Evolutionary conservation across 2,329 filamentous ascomycete genomes (phyloP).

Genomic region (Cladosporium cucumerinum): DNA sequence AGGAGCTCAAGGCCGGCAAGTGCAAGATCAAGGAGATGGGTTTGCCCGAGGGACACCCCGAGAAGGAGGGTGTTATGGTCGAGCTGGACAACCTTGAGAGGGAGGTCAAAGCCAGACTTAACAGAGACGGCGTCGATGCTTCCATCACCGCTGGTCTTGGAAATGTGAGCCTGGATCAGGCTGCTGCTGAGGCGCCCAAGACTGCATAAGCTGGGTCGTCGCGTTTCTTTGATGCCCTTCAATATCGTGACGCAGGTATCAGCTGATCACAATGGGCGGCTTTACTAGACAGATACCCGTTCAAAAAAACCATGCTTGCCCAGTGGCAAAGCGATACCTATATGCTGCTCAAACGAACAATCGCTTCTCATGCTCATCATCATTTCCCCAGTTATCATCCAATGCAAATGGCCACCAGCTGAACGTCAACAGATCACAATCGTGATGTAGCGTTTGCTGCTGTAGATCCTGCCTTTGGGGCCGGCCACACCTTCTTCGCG

Average conservation of each 20-base stretch:
- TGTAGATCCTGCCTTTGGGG: not conserved
- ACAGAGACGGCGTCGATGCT: slow-evolving; percentile 16
- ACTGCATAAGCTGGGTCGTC: slow-evolving; percentile 15
- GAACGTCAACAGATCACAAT: not conserved
- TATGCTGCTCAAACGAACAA: not conserved
- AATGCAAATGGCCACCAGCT: not conserved
- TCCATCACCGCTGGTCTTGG: slow-evolving; percentile 23
- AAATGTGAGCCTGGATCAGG: slow-evolving; percentile 25
- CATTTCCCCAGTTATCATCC: not conserved
- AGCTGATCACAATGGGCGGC: slow-evolving; percentile 6
- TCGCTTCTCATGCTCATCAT: not conserved
- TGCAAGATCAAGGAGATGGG: slow-evolving; percentile 86
- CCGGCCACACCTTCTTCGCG: not conserved
- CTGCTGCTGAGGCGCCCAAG: slow-evolving; percentile 22
- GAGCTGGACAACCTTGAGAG: slow-evolving; percentile 59
- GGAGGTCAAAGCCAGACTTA: slow-evolving; percentile 58
- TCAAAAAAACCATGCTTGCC: slow-evolving; percentile 11
- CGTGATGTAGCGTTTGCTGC: not conserved
- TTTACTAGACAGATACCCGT: slow-evolving; percentile 10
- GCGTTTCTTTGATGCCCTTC: not conserved
- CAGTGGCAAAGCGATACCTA: not conserved
- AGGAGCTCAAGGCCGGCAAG: slow-evolving; percentile 78
- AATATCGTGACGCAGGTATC: not conserved
- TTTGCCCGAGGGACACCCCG: slow-evolving; percentile 74
- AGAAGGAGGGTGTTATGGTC: slow-evolving; percentile 83